phyloP scores from a whole-genome alignment of 306 rosid species.

The Lupinus albus region DNA sequence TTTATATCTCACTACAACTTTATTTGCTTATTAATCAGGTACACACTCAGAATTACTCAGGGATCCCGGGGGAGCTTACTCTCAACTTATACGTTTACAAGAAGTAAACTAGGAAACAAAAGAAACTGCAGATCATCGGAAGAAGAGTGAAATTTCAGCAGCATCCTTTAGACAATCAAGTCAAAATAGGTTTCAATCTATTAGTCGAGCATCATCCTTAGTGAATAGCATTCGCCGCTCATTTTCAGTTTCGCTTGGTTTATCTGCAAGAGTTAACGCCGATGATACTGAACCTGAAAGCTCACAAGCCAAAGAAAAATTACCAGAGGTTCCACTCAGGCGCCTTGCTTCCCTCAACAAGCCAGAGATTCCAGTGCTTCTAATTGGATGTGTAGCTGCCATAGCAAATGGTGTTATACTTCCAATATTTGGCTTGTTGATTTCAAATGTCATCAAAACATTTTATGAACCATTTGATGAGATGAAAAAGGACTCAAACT shows the following conservation, averaged over 20 bases:
- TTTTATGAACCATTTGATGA: constrained; percentile 62
- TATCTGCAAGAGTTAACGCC: constrained; percentile 60
- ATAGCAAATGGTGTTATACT: constrained; percentile 56
- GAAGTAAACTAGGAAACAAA: constrained; percentile 57
- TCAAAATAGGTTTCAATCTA: constrained; percentile 64
- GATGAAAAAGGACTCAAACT: constrained; percentile 62
- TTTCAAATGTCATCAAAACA: constrained; percentile 65
- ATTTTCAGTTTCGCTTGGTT: constrained; percentile 70
- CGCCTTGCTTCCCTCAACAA: constrained; percentile 87
- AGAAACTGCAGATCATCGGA: constrained; percentile 41
- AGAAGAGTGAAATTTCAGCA: constrained; percentile 45
- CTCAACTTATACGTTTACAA: constrained; percentile 79
- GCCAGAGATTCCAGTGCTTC: constrained; percentile 80
- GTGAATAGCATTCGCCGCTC: constrained; percentile 80
- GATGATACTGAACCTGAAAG: constrained; percentile 47
- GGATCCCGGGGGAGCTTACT: constrained; percentile 82
- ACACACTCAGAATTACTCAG: constrained; percentile 62
- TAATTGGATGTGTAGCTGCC: constrained; percentile 68
- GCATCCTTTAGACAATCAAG: constrained; percentile 67
- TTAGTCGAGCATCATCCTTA: constrained; percentile 69
- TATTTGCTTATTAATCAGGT: constrained; percentile 52
- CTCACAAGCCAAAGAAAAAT: constrained; percentile 39
- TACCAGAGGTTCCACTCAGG: constrained; percentile 54
- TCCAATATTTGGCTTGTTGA: constrained; percentile 65
- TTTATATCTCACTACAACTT: constrained; percentile 2